Conservation (phyloP, 768 basidiomycete species). For the Leccinellum luteum region DNA sequence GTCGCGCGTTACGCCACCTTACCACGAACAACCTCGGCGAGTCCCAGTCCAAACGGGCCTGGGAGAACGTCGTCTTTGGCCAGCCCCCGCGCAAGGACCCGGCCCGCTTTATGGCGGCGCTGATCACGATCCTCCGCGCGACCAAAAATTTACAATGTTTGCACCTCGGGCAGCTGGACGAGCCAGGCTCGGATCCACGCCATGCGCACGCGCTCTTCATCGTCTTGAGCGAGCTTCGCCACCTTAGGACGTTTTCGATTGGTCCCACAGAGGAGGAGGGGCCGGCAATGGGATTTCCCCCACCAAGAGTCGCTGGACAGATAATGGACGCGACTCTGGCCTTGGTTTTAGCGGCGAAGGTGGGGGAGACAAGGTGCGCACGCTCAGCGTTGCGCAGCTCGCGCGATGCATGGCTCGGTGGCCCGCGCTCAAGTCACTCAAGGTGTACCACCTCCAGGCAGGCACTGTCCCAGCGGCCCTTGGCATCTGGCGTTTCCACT, state of each 20-base stretch:
- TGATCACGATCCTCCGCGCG: constrained; percentile 17
- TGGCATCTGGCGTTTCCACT: constrained; percentile 9
- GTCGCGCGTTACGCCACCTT: constrained; percentile 10
- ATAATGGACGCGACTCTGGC: not conserved
- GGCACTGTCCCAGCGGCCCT: not conserved
- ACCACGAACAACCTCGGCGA: constrained; percentile 17
- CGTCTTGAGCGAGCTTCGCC: constrained; percentile 8
- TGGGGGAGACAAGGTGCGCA: not conserved
- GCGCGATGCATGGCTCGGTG: constrained; percentile 18
- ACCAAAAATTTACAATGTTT: constrained; percentile 16
- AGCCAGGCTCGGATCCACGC: not conserved
- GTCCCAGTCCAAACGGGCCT: not conserved
- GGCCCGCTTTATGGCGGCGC: constrained; percentile 13
- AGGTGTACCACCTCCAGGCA: constrained; percentile 14
- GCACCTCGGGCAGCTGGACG: constrained; percentile 15
- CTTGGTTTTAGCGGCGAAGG: too few species aligned
- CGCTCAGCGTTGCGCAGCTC: constrained; percentile 17
- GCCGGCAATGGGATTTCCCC: not conserved
- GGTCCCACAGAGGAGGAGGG: constrained; percentile 1
- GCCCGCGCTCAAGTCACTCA: constrained; percentile 14
- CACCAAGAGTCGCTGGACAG: not conserved
- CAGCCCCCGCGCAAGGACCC: not conserved
- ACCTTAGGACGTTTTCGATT: constrained; percentile 12
- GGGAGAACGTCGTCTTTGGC: not conserved
- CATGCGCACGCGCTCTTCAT: constrained; percentile 12